A percentile compares a stretch with the other conserved stretches of the same genome.
Evolutionary conservation across 23 red algal genomes (phyloP).

Genomic region (Gracilaria caudata): DNA sequence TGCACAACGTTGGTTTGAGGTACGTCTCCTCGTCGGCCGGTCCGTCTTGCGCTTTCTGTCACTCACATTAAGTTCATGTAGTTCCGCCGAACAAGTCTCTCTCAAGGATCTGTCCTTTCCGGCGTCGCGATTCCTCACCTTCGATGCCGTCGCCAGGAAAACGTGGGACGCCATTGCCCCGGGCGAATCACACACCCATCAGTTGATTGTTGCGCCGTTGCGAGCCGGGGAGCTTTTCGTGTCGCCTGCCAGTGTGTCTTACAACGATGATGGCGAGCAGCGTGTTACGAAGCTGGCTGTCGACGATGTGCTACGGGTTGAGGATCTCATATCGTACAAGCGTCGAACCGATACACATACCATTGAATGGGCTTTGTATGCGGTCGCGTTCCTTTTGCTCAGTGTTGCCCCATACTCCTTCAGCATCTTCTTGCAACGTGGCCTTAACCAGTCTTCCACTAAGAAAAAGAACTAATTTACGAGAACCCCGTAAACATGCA

Average conservation of each 20-base stretch:
- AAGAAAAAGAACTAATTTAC: slow-evolving; percentile 52
- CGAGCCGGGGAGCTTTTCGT: slow-evolving; percentile 51
- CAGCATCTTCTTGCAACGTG: slow-evolving; percentile 9
- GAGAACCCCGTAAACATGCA: background rate
- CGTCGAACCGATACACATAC: slow-evolving; percentile 45
- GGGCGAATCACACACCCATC: background rate
- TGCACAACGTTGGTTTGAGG: slow-evolving; percentile 42
- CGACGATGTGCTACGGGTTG: slow-evolving; percentile 43
- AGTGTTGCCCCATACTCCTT: slow-evolving; percentile 34
- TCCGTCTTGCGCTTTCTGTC: background rate
- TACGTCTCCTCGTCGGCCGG: background rate
- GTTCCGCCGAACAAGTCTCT: slow-evolving; percentile 16
- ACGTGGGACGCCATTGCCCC: slow-evolving; percentile 15
- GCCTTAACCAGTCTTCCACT: background rate
- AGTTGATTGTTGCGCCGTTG: slow-evolving; percentile 30
- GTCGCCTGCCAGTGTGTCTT: slow-evolving; percentile 37
- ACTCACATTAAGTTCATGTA: background rate
- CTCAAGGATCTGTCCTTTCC: slow-evolving; percentile 66
- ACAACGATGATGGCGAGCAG: slow-evolving; percentile 25
- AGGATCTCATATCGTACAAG: slow-evolving; percentile 34
- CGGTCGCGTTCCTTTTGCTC: slow-evolving; percentile 3
- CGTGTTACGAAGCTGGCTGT: slow-evolving; percentile 26
- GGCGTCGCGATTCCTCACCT: slow-evolving; percentile 48
- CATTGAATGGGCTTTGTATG: slow-evolving; percentile 38
- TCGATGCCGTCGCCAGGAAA: background rate